Percentiles rank a stretch among this genome's conserved stretches.
These are phyloP conservation scores for Dissoconium aciculare DNA, from an alignment of 2,329 filamentous ascomycete genomes.

Conservation along the genomic window DNA sequence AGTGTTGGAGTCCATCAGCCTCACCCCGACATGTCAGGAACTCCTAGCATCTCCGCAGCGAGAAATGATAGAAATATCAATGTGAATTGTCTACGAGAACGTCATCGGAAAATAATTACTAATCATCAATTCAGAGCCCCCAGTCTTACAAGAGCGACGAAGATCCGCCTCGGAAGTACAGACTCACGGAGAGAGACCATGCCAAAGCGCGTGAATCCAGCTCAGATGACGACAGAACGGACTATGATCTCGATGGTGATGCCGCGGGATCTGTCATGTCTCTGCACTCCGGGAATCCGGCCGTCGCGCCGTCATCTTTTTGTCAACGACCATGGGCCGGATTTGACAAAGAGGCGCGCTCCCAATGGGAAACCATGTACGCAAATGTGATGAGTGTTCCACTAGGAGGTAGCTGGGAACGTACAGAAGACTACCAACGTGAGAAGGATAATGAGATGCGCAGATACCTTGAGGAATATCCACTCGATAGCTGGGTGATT, in stretches of 20 bases:
- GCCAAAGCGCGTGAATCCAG: slow-evolving; percentile 8
- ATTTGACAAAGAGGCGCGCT: slow-evolving; percentile 10
- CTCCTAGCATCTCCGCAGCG: no score
- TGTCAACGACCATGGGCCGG: slow-evolving; percentile 14
- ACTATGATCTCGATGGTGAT: slow-evolving; percentile 4
- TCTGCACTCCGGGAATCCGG: slow-evolving; percentile 10
- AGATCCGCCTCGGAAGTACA: slow-evolving; percentile 11
- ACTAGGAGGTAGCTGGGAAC: slow-evolving; percentile 13
- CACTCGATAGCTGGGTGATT: slow-evolving; percentile 18
- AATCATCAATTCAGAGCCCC: no score
- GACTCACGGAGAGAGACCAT: slow-evolving; percentile 10
- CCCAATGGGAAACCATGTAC: slow-evolving; percentile 17
- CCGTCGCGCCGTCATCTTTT: slow-evolving; percentile 2
- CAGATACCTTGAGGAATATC: slow-evolving; percentile 17
- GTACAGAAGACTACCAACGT: slow-evolving; percentile 18
- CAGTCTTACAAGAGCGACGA: no score
- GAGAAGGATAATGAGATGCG: slow-evolving; percentile 18
- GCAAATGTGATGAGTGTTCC: slow-evolving; percentile 9
- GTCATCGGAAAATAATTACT: no score
- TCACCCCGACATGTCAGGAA: no score
- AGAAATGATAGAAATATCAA: no score
- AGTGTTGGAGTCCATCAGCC: no score
- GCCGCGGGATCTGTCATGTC: slow-evolving; percentile 12
- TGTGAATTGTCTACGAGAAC: slow-evolving; percentile 20
- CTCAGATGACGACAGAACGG: slow-evolving; percentile 6